Evolutionary conservation across 495 filamentous ascomycete genomes (phyloP), one percentile per base, ranked within the genome.

Genomic region (Aspergillus ostianus): DNA sequence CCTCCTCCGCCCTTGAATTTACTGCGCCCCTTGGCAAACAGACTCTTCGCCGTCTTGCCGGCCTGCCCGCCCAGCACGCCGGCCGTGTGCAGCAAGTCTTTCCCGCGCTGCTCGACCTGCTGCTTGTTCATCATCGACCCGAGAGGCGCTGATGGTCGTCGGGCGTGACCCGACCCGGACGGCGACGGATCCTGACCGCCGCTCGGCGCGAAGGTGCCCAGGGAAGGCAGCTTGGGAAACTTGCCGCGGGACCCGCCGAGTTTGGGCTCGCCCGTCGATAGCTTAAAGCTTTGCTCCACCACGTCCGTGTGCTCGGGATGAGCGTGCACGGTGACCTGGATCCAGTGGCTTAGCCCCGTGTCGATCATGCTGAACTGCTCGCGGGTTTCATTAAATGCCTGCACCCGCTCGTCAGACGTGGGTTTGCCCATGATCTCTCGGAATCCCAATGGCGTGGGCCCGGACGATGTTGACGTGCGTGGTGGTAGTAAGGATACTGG

Each of bases 11-110:
- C 79, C 61, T 85, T 84, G 68, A 94, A 84, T 70, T 89, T 92
- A 73, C 82, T 94, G 72, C 87, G 89, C 44, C 92, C 91, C 68
- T 93, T 94, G 58, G 86, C 89, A 70, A 97, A 87, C 53, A 96
- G 70, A 30, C 91, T 92, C 75, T 94, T 95, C 13, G 92, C 90
- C 21, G 90, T 88, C 64, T 88, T 89, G 27, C 82, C 82, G 21
- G 84, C 87, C 67, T 87, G 88, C 19, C 87, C 87, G 61, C 88
- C 85, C 58, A 89, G 76, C 4, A 84, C 74, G 8, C 90, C 89
- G 44, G 92, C 92, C 4, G 85, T 85, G 63, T 93, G 89, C 58
- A 97, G 77, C 4, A 96, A 72, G 55, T 94, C 91, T 69, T 96
- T 97, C 64, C 92, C 87, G 75, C 89, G 90, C 19, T 84, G 79